Percentiles rank a stretch among this genome's conserved stretches.
phyloP scores from a whole-genome alignment of 2,329 filamentous ascomycete species.

The Ceratocystis destructans region DNA sequence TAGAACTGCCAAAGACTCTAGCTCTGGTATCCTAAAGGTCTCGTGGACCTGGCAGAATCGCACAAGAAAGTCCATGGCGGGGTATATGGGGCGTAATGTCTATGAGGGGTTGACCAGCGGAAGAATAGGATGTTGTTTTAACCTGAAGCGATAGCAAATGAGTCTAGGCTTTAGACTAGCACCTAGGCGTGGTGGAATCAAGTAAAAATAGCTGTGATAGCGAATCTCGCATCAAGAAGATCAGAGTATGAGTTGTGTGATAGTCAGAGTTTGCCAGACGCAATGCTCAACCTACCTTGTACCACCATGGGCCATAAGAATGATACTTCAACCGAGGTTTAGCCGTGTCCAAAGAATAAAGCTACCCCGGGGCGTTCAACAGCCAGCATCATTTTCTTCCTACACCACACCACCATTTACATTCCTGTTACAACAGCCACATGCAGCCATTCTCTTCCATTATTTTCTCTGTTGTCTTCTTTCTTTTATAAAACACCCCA shows the following conservation, averaged over 20 bases:
- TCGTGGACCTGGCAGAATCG: slow-evolving; percentile 83
- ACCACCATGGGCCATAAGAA: not conserved
- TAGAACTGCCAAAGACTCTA: slow-evolving; percentile 62
- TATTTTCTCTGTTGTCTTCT: not conserved
- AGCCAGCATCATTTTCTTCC: not conserved
- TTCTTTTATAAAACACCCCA: too few relatives aligned
- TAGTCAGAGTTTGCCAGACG: not conserved
- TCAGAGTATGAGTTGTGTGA: not conserved
- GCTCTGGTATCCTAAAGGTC: slow-evolving; percentile 75
- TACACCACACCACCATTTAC: not conserved
- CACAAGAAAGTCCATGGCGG: slow-evolving; percentile 62
- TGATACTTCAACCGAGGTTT: not conserved
- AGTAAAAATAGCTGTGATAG: not conserved
- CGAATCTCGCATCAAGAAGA: not conserved
- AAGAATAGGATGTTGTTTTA: too few relatives aligned
- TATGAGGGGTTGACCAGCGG: too few relatives aligned
- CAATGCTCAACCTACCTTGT: not conserved
- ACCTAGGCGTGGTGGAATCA: not conserved
- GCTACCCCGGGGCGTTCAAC: not conserved
- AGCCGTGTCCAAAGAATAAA: not conserved
- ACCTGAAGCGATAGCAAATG: too few relatives aligned
- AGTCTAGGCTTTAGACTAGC: too few relatives aligned
- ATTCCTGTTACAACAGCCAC: not conserved
- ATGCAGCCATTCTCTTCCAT: not conserved
- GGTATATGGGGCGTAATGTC: not conserved